Percentiles rank a stretch among this genome's conserved stretches.
phyloP scores from a whole-genome alignment of 169 alveolate genomes.

The Plasmodium sp. region DNA sequence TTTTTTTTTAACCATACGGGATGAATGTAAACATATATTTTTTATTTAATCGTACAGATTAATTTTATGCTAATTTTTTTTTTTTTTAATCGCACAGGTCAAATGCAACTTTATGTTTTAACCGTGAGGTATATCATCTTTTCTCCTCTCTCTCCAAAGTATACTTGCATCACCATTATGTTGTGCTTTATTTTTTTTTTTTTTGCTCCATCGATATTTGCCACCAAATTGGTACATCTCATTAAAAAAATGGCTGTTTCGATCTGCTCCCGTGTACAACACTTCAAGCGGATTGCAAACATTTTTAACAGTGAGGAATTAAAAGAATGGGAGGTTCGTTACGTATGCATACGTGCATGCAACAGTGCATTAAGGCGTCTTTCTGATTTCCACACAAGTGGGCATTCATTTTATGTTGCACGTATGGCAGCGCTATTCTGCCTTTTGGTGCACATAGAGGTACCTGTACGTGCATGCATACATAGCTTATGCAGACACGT shows the following conservation, averaged over 20 bases:
- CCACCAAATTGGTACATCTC: neutral
- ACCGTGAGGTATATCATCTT: neutral
- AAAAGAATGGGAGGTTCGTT: neutral
- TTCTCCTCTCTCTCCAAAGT: neutral
- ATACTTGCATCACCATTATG: neutral
- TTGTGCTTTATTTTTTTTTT: neutral
- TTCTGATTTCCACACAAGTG: neutral
- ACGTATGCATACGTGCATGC: neutral
- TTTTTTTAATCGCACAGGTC: neutral
- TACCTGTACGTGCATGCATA: neutral
- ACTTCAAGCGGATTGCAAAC: neutral
- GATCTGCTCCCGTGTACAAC: neutral
- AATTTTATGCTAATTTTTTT: neutral
- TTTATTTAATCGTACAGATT: too few relatives aligned
- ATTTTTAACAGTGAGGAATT: neutral
- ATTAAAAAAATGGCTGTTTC: neutral
- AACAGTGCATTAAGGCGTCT: too few relatives aligned
- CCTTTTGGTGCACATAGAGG: neutral
- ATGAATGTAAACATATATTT: neutral
- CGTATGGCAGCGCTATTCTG: neutral
- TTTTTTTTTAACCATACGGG: neutral
- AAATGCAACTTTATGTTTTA: neutral
- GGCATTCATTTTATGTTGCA: neutral
- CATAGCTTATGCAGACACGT: neutral
- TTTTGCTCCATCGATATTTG: neutral